These are phyloP conservation scores for Fusarium liriodendri DNA, from an alignment of 2,329 filamentous ascomycete species.

Conservation along the genomic window DNA sequence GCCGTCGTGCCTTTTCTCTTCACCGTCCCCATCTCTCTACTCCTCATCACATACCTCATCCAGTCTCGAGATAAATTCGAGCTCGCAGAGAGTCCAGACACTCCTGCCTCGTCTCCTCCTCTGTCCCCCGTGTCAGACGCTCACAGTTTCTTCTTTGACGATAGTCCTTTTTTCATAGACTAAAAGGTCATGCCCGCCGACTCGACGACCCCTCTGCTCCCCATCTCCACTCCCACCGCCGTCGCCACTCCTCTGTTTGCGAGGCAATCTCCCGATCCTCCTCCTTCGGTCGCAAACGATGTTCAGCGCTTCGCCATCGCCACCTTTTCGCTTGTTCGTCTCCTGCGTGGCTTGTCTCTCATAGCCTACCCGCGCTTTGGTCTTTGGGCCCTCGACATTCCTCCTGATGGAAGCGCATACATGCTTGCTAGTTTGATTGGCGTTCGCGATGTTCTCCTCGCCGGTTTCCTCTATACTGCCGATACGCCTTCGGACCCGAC, in stretches of 20 bases:
- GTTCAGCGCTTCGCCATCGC: conserved; percentile 40
- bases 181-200: conserved; percentile 33
- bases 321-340: conserved; percentile 41
- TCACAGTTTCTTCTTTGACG: not conserved
- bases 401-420: conserved; percentile 40
- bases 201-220: conserved; percentile 40
- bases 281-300: conserved; percentile 20
- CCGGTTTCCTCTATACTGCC: conserved; percentile 44
- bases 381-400: conserved; percentile 46
- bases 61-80: conserved; percentile 13
- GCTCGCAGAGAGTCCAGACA: conserved; percentile 9
- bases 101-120: not conserved
- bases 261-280: conserved; percentile 10
- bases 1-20: conserved; percentile 18
- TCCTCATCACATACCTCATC: conserved; percentile 18
- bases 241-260: conserved; percentile 23
- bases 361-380: conserved; percentile 45
- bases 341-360: conserved; percentile 44
- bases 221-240: conserved; percentile 40
- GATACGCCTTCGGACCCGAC: conserved; percentile 27
- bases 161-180: not conserved
- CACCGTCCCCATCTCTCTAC: conserved; percentile 9
- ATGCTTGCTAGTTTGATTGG: conserved; percentile 48
- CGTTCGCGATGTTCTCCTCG: conserved; percentile 47
- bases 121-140: not conserved